Conservation (phyloP, 2,329 filamentous ascomycete genomes). For the Furcasterigmium sp. region DNA sequence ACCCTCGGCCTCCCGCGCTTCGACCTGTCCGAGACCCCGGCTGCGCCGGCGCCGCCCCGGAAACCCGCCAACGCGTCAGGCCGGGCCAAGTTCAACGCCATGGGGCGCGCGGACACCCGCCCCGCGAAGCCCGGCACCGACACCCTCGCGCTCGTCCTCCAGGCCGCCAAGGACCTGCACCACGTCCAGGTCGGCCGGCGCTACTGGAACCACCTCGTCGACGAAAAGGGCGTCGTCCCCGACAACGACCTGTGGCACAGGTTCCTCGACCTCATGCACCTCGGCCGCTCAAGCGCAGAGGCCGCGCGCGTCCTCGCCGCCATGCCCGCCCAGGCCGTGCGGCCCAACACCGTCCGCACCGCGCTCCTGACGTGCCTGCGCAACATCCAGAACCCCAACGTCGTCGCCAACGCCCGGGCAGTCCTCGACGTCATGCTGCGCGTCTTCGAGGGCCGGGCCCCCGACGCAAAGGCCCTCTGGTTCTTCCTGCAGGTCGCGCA, state of each 20-base stretch:
- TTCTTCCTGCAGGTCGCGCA: constrained; percentile 51
- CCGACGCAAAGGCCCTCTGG: constrained; percentile 46
- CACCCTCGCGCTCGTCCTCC: constrained; percentile 64
- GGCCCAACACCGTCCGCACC: constrained; percentile 50
- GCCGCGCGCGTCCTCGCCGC: constrained; percentile 53
- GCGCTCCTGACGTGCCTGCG: constrained; percentile 69
- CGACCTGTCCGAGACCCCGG: constrained; percentile 15
- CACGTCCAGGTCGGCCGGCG: constrained; percentile 56
- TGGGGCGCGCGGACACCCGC: neutral
- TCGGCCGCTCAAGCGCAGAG: constrained; percentile 59
- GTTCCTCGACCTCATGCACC: constrained; percentile 62
- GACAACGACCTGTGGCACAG: constrained; percentile 66
- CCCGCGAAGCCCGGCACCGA: constrained; percentile 40
- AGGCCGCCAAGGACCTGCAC: constrained; percentile 55
- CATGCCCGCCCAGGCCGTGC: constrained; percentile 38
- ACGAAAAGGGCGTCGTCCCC: constrained; percentile 56
- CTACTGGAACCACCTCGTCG: constrained; percentile 75
- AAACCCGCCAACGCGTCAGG: neutral
- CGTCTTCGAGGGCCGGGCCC: constrained; percentile 24
- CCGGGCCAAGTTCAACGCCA: too few relatives aligned
- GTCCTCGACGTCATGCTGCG: constrained; percentile 60
- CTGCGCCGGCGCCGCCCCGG: constrained; percentile 17
- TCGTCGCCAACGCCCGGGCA: constrained; percentile 57
- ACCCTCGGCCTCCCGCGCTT: constrained; percentile 69
- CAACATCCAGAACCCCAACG: constrained; percentile 71